These are phyloP conservation scores for Cicer cuneatum DNA, from an alignment of 306 rosid genomes.

Conservation along the genomic window DNA sequence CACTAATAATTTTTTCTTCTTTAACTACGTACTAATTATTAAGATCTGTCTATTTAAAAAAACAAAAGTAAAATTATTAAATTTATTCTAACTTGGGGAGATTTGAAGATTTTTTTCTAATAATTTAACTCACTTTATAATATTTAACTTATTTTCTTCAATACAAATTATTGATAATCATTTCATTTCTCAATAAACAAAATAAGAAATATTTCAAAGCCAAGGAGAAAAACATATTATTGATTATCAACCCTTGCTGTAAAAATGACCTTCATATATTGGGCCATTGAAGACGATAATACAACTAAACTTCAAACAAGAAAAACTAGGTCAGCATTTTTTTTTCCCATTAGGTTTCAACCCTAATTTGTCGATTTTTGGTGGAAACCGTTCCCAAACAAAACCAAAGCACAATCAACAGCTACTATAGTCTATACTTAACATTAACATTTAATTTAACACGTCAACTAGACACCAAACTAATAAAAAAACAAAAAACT, in stretches of 20 bases:
- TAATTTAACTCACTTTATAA: too few species aligned
- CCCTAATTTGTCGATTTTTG: constrained; percentile 3
- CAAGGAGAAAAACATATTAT: not conserved
- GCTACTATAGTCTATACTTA: constrained; percentile 27
- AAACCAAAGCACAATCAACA: constrained; percentile 31
- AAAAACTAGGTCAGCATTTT: constrained; percentile 32
- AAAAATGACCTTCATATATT: not conserved
- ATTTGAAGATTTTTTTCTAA: too few species aligned
- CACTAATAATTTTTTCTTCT: too few species aligned
- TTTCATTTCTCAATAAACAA: not conserved
- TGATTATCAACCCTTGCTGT: not conserved
- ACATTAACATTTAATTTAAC: constrained; percentile 26
- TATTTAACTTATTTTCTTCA: too few species aligned
- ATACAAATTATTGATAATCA: not conserved
- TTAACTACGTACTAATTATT: too few species aligned
- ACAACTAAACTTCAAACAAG: constrained; percentile 26
- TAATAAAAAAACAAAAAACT: constrained; percentile 16
- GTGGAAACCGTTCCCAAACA: constrained; percentile 35
- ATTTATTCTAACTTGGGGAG: too few species aligned
- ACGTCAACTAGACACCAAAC: constrained; percentile 37
- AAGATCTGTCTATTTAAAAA: too few species aligned
- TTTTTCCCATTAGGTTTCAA: constrained; percentile 31
- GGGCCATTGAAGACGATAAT: constrained; percentile 25
- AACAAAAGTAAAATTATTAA: too few species aligned
- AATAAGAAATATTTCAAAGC: constrained; percentile 2